Evolutionary conservation across 192 early-diverging fungal genomes (phyloP).

Genomic region (Mortierella hygrophila): DNA sequence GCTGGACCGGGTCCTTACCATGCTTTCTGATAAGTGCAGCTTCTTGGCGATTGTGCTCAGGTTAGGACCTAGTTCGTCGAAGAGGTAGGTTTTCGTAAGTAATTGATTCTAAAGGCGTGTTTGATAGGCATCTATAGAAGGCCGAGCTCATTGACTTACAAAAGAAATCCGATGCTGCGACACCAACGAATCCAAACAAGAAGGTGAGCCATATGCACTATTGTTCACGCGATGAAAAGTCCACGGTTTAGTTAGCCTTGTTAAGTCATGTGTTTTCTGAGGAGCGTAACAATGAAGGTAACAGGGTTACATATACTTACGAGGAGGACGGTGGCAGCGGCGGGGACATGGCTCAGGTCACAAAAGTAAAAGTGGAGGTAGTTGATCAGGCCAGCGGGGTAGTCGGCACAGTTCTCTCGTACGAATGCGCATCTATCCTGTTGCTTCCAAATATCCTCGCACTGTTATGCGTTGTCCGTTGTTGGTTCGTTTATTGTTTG

Average conservation of each 20-base stretch:
- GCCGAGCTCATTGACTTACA: constrained; percentile 58
- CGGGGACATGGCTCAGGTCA: constrained; percentile 38
- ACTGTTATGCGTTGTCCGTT: constrained; percentile 30
- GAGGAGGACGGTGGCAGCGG: constrained; percentile 58
- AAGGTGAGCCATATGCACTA: constrained; percentile 76
- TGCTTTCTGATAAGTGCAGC: constrained; percentile 85
- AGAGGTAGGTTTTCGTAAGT: neutral
- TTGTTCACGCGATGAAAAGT: constrained; percentile 3
- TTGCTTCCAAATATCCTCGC: constrained; percentile 65
- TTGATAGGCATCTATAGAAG: neutral
- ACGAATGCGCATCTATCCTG: constrained; percentile 72
- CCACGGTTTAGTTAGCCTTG: constrained; percentile 1
- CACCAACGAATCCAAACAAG: constrained; percentile 82
- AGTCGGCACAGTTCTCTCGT: constrained; percentile 70
- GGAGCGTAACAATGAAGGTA: neutral
- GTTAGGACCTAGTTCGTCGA: constrained; percentile 73
- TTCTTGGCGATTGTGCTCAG: constrained; percentile 81
- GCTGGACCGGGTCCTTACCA: constrained; percentile 60
- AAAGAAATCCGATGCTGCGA: constrained; percentile 87
- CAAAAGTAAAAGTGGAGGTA: constrained; percentile 74
- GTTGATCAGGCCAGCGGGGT: constrained; percentile 71
- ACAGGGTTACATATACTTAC: constrained; percentile 34
- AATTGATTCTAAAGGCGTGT: neutral
- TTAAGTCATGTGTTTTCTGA: neutral
- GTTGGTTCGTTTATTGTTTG: neutral